Evolutionary conservation across 208 protist genomes (phyloP), one percentile per base, ranked within the genome.

Genomic region (Zelonia costaricensis): DNA sequence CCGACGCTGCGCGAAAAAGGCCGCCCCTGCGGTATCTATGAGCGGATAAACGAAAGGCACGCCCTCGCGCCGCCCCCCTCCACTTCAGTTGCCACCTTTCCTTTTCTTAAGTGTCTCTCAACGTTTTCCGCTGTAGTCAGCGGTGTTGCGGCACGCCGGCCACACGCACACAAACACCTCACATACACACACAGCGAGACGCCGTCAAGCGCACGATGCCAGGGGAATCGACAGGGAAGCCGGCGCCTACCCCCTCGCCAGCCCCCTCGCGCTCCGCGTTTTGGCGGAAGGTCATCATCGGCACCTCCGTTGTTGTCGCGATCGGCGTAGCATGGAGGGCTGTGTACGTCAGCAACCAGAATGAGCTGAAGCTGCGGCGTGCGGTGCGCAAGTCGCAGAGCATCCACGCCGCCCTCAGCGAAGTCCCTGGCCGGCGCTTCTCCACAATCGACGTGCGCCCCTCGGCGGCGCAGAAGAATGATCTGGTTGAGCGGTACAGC

Each of bases 281-380:
- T 8, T 80, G 55, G 51, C 56, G 58, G 35, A 57, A 58, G 45
- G 52, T 68, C n/a, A 12, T 78, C 0, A 42, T 84, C 6, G 64
- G 53, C 22, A 51, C 52, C 36, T 60, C 62, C 1, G 43, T 80
- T 0, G 45, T 82, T 4, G 36, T 78, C 3, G 31, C 71, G 6
- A 38, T 80, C 36, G 78, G 45, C 13, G 54, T 74, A 7, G 67
- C 60, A 0, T 93, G 86, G 84, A 43, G 78, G 3, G 42, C 66
- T 6, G 66, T 88, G 30, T 93, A 91, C 61, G 59, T 67, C 22
- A 69, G 70, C 13, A 93, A 93, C 65, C 80, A 90, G 20, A 48
- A 58, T 0, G 81, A 90, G 38, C 66, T 90, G 30, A 15, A 69
- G 15, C 0, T 73, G 13, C 76, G 74, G 0, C 68, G 74, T 10